Conservation (phyloP, 129 eudicot genomes). For the Flaveria sonorensis region DNA sequence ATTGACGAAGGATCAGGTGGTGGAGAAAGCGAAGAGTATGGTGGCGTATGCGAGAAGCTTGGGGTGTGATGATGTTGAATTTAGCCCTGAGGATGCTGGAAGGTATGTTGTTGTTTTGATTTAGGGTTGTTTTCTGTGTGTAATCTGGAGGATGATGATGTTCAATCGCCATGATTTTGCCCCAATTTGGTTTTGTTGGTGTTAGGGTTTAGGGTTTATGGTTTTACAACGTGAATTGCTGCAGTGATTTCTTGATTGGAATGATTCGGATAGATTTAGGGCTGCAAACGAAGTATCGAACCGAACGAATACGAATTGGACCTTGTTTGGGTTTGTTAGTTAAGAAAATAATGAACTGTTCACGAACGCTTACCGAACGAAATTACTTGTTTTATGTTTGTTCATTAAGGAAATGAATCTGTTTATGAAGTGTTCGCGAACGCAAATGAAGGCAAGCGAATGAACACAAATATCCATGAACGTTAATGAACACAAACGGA, state of each 20-base stretch:
- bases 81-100: conserved; percentile 93
- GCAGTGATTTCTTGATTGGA: background rate
- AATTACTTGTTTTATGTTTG: too few relatives aligned
- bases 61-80: conserved; percentile 75
- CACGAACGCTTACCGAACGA: too few relatives aligned
- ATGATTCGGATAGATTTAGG: background rate
- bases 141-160: background rate
- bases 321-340: too few relatives aligned
- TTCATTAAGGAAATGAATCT: too few relatives aligned
- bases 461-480: too few relatives aligned
- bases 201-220: background rate
- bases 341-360: too few relatives aligned
- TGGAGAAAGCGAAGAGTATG: conserved; percentile 78
- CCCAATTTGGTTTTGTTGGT: background rate
- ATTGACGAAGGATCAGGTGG: conserved; percentile 63
- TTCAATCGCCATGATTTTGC: background rate
- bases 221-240: background rate
- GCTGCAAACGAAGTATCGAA: too few relatives aligned
- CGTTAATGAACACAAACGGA: too few relatives aligned
- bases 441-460: too few relatives aligned
- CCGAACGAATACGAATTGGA: too few relatives aligned
- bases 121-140: background rate
- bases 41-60: conserved; percentile 72
- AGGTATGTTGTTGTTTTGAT: conserved; percentile 43
- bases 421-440: too few relatives aligned